Evolutionary conservation across 306 rosid species (phyloP), one percentile per base, ranked within the genome.

Genomic region (Abrus precatorius): DNA sequence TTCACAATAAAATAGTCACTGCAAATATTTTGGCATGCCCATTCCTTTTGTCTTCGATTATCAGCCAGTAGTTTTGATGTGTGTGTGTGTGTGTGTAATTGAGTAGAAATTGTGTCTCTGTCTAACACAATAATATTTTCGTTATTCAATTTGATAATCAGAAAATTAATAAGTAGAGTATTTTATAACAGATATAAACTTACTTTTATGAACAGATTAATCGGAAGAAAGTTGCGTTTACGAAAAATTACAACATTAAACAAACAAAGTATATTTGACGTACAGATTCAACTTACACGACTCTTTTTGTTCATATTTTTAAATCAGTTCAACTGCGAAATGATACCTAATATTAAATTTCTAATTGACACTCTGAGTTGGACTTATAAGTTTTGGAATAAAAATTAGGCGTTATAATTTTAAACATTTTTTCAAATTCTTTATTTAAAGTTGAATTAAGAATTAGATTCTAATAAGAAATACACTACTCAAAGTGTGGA

Each of bases 21-120:
- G 38, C 40, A 48, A 64, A n/a, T 29, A 59, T 38, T 75, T 32
- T 60, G 59, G 45, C 61, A 74, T 41, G 34, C 63, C 34, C 44
- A 8, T 7, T 5, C 30, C 34, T 70, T n/a, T 33, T 38, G 9
- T 40, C 14, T 11, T 74, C 30, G 13, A 63, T 7, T 63, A 36
- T 36, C 29, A 34, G 5, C 27, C 3, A 7, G 8, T 38, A 40
- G 6, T 38, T 40, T 40, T 65, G 1, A 33, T 36, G 14, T 38
- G 40, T 40, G 8, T 14, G 36, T 40, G 41, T 4, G 1, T 49
- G 34, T 14, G 72, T 40, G 20, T 32, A 4, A 8, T 40, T 66
- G n/a, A 13, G 6, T 7, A 20, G 14, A 14, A 7, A 20, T 20
- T 20, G 52, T 41, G 33, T 6, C 1, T 20, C 1, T 20, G 34